These are phyloP conservation scores for Diplocarpon rosae DNA, from an alignment of 2,329 filamentous ascomycete species.

Conservation along the genomic window DNA sequence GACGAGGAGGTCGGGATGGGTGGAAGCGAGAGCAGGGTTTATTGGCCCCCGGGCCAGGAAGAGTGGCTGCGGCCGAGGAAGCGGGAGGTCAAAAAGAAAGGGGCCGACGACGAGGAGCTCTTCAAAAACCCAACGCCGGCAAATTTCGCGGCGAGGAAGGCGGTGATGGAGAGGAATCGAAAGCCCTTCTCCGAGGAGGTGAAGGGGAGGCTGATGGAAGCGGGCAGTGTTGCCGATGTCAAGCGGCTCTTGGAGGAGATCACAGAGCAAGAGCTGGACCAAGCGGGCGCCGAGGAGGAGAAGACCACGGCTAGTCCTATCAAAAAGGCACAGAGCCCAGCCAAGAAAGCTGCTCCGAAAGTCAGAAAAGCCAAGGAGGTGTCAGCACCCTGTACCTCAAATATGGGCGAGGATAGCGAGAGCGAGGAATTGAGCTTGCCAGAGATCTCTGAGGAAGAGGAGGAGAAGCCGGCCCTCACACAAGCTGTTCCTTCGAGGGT, in stretches of 20 bases:
- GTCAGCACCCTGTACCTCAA: slow-evolving; percentile 25
- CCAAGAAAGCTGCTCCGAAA: slow-evolving; percentile 10
- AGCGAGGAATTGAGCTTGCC: slow-evolving; percentile 29
- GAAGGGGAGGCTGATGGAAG: slow-evolving; percentile 15
- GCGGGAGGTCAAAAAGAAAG: slow-evolving; percentile 39
- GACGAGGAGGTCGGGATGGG: slow-evolving; percentile 74
- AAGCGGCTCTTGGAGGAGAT: slow-evolving; percentile 20
- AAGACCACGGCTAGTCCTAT: slow-evolving; percentile 13
- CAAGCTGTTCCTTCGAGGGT: no score
- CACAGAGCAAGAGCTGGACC: slow-evolving; percentile 7
- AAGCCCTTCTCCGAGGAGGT: slow-evolving; percentile 14
- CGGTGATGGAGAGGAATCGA: slow-evolving; percentile 12
- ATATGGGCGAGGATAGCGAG: slow-evolving; percentile 24
- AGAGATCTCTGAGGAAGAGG: slow-evolving; percentile 30
- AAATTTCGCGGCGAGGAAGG: slow-evolving; percentile 23
- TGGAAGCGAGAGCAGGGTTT: slow-evolving; percentile 68
- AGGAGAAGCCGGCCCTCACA: no score
- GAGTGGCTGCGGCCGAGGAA: slow-evolving; percentile 82
- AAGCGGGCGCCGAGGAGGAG: slow-evolving; percentile 3
- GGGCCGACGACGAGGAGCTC: slow-evolving; percentile 28
- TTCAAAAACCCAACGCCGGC: slow-evolving; percentile 23
- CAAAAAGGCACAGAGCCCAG: slow-evolving; percentile 5
- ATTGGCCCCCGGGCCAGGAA: slow-evolving; percentile 84
- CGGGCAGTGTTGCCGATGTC: slow-evolving; percentile 17
- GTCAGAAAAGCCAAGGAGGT: slow-evolving; percentile 24